phyloP scores from a whole-genome alignment of 768 basidiomycete species.

The Clitopilus passeckerianus region DNA sequence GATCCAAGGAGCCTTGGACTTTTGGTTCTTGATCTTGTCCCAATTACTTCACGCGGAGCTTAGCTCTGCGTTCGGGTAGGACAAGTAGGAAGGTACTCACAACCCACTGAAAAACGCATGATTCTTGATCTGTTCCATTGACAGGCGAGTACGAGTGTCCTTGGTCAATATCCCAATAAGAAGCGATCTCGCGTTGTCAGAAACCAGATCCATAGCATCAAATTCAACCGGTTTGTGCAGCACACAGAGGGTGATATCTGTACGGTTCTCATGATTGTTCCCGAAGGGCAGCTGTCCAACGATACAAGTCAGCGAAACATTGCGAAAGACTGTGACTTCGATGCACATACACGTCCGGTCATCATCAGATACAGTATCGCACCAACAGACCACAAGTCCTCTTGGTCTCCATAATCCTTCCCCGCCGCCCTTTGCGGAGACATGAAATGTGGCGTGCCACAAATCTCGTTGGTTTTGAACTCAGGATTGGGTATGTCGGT shows the following conservation, averaged over 20 bases:
- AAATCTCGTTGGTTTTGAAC: conserved; percentile 1
- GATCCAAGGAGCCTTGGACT: conserved; percentile 4
- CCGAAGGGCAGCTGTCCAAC: neutral
- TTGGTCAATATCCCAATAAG: conserved; percentile 1
- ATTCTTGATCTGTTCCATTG: conserved; percentile 1
- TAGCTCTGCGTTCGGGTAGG: neutral
- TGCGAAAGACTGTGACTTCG: neutral
- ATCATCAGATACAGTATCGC: conserved; percentile 8
- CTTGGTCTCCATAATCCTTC: conserved; percentile 3
- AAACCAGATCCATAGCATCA: neutral
- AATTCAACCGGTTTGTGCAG: neutral
- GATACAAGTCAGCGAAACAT: neutral
- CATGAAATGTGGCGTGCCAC: conserved; percentile 9
- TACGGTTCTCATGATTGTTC: neutral
- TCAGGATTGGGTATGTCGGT: neutral
- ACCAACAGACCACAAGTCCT: conserved; percentile 7
- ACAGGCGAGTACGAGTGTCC: neutral
- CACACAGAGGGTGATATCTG: neutral
- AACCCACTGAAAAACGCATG: conserved; percentile 1
- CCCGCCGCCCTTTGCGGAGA: conserved; percentile 3
- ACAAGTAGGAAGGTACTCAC: neutral
- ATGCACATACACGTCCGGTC: conserved; percentile 4
- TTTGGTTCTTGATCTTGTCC: conserved; percentile 3
- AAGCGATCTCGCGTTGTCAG: neutral
- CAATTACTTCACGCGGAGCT: conserved; percentile 4